These are phyloP conservation scores for Sclerotinia borealis DNA, from an alignment of 2,329 filamentous ascomycete species.

Conservation along the genomic window DNA sequence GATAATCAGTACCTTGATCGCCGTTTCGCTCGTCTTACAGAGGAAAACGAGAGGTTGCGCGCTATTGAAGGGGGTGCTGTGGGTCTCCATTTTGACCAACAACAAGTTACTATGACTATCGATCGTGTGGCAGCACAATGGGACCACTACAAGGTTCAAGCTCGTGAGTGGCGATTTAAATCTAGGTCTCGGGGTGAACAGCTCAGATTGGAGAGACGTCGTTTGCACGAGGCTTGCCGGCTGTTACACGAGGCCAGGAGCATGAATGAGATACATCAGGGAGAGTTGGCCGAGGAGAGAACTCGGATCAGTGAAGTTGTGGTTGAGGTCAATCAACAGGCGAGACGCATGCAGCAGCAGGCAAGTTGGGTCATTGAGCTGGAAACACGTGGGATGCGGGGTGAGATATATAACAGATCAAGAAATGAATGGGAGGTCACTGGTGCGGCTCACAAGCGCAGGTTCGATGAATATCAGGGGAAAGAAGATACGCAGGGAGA, in stretches of 20 bases:
- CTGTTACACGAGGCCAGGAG: no score
- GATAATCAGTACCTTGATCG: background rate
- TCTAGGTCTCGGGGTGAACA: background rate
- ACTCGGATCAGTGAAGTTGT: background rate
- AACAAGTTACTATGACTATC: no score
- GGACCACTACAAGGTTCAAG: background rate
- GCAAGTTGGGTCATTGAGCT: background rate
- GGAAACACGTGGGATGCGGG: background rate
- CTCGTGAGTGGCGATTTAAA: no score
- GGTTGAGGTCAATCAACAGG: background rate
- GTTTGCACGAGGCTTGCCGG: background rate
- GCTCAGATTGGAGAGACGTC: background rate
- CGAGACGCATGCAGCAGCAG: background rate
- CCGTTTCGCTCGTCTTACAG: no score
- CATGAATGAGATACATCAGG: no score
- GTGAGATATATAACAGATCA: background rate
- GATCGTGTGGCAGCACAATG: background rate
- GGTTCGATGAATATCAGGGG: background rate
- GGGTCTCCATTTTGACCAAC: background rate
- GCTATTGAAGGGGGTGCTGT: no score
- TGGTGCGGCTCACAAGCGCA: background rate
- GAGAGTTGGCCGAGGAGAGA: background rate
- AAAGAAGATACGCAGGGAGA: background rate
- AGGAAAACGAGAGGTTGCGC: no score
- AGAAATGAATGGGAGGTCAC: background rate